phyloP scores from a whole-genome alignment of 2,329 filamentous ascomycete species.

The Ophiocordyceps sinensis region DNA sequence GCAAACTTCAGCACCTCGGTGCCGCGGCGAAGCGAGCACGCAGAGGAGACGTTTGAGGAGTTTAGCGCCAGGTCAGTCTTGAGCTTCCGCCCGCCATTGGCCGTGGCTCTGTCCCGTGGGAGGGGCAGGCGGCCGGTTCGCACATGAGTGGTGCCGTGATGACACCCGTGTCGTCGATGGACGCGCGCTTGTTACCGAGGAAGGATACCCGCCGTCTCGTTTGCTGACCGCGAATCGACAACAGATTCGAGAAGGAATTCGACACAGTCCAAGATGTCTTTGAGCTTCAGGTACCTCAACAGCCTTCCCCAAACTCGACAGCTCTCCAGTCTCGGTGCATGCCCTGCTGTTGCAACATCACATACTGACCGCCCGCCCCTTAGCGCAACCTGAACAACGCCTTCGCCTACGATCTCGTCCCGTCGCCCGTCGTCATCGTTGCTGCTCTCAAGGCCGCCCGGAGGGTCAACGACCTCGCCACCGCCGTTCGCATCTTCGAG shows the following conservation, averaged over 20 bases:
- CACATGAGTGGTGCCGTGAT: not conserved
- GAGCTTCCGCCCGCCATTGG: not conserved
- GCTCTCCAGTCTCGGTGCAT: no score
- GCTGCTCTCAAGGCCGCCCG: slow-evolving; percentile 88
- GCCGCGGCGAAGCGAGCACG: slow-evolving; percentile 46
- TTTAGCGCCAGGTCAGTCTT: slow-evolving; percentile 81
- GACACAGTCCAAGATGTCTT: slow-evolving; percentile 96
- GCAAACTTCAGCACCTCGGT: slow-evolving; percentile 48
- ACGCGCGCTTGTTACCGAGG: not conserved
- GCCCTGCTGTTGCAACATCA: not conserved
- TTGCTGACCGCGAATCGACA: not conserved
- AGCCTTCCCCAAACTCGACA: no score
- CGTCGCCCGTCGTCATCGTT: slow-evolving; percentile 77
- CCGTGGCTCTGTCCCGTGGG: not conserved
- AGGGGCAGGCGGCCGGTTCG: not conserved
- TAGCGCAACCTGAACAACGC: slow-evolving; percentile 95
- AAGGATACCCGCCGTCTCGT: not conserved
- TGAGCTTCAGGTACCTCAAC: slow-evolving; percentile 78
- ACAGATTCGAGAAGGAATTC: slow-evolving; percentile 98
- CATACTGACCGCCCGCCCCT: not conserved
- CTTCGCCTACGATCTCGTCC: slow-evolving; percentile 99
- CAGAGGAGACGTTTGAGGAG: slow-evolving; percentile 97
- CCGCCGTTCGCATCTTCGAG: slow-evolving; percentile 96
- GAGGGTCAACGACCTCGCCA: slow-evolving; percentile 96
- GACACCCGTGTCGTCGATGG: not conserved